Base-by-base conservation (phyloP, 148 eudicot genomes). In the Spergularia marina region DNA sequence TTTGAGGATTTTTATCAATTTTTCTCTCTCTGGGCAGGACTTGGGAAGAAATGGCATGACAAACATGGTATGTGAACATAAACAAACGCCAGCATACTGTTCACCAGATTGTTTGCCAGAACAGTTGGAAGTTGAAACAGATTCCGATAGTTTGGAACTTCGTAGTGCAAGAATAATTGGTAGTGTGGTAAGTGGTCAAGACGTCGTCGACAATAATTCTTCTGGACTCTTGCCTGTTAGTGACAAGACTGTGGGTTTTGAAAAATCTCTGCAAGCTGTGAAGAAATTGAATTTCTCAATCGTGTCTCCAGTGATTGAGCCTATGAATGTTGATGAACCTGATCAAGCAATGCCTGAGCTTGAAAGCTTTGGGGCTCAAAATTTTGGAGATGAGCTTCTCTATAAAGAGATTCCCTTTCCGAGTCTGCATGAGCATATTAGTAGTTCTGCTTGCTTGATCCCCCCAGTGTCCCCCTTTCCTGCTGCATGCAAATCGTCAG, bases 311-410 rank as follows among this genome's bases (percentile, higher is more conserved):
- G 67, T 76, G 40, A 78, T 80, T 74, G 80, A 82, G 74, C 75
- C 75, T 72, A 74, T 78, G 84, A 74, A 76, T 75, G 59, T 81
- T 14, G 70, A 60, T 78, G 83, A 77, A 74, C 76, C 82, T 36
- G 89, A 87, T 83, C 83, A 86, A 74, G 76, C 74, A 72, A 78
- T 70, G 79, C 91, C 97, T 2, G 97, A 86, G 64, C 84, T 87
- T 54, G 94, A 91, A 80, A 83, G 88, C 16, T 90, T 90, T 59
- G 78, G 65, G 54, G 80, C 60, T 70, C 79, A 74, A 53, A 47
- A 71, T 83, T 23, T 68, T 76, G 83, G 78, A 41, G 78, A 77
- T 64, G 84, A 55, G 59, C 52, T 76, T 70, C 68, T 72, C 56
- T 77, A 85, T 65, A 81, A 78, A 61, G 65, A 67, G 49, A 56